A percentile compares a stretch with the other conserved stretches of the same genome.
Evolutionary conservation across 1,284 basidiomycete genomes (phyloP).

Genomic region (Ceratobasidium sp.): DNA sequence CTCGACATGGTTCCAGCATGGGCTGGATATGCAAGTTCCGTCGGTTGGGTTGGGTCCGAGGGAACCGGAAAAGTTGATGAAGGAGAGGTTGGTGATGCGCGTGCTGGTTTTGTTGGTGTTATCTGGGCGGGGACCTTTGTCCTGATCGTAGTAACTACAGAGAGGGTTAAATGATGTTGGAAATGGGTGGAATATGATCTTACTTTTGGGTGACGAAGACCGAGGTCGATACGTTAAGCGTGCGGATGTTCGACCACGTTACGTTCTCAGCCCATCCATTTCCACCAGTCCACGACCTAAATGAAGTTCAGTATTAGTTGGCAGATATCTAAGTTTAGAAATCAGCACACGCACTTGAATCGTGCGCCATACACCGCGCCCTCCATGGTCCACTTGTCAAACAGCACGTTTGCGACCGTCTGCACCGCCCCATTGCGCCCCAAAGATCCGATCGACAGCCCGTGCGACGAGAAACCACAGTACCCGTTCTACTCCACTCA

Average conservation of each 20-base stretch:
- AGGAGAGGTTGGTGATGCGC: conserved; percentile 55
- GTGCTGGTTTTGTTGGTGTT: conserved; percentile 57
- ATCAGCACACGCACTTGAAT: conserved; percentile 52
- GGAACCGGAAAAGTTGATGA: conserved; percentile 58
- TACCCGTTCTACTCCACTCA: conserved; percentile 53
- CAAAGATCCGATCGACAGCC: conserved; percentile 61
- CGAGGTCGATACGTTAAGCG: conserved; percentile 58
- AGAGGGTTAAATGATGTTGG: conserved; percentile 7
- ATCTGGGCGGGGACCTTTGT: conserved; percentile 49
- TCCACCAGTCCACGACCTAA: conserved; percentile 62
- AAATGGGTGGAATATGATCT: conserved; percentile 44
- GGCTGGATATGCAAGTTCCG: conserved; percentile 52
- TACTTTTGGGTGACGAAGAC: conserved; percentile 63
- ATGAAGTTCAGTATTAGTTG: conserved; percentile 44
- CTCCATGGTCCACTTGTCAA: conserved; percentile 61
- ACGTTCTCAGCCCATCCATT: conserved; percentile 60
- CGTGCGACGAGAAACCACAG: conserved; percentile 62
- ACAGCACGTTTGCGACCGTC: conserved; percentile 57
- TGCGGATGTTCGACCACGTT: conserved; percentile 61
- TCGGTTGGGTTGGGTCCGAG: conserved; percentile 59
- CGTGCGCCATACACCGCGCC: conserved; percentile 62
- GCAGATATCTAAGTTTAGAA: neutral
- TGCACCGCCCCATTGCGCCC: conserved; percentile 57
- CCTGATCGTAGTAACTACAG: conserved; percentile 45
- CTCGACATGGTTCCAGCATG: conserved; percentile 52